Evolutionary conservation across 345 rosid species (phyloP).

Genomic region (Moringa oleifera): DNA sequence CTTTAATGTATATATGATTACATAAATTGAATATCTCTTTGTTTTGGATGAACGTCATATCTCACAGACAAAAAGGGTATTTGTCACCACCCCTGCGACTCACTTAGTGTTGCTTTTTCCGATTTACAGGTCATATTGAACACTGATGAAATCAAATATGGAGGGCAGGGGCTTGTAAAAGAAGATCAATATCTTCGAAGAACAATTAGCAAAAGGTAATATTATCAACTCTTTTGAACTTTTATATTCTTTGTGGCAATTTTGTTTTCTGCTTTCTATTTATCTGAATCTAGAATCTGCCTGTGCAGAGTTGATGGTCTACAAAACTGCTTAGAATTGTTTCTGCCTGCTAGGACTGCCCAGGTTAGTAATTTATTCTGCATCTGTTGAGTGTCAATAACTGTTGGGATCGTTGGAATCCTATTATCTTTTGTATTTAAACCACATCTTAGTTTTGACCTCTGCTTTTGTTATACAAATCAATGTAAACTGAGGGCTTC

Average conservation of each 20-base stretch:
- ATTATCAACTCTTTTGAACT: neutral
- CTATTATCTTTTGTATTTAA: neutral
- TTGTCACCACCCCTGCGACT: neutral
- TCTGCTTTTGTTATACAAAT: too few species aligned
- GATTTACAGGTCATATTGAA: conserved; percentile 58
- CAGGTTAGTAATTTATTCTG: conserved; percentile 50
- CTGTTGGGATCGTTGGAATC: neutral
- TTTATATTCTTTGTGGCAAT: neutral
- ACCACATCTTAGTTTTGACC: neutral
- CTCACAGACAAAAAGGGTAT: neutral
- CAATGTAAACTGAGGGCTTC: too few species aligned
- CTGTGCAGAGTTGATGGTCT: conserved; percentile 68
- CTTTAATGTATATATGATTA: neutral
- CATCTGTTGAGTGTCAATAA: neutral
- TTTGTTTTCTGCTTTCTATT: conserved; percentile 11
- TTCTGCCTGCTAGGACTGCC: conserved; percentile 83
- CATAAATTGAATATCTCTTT: neutral
- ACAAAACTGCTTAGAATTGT: conserved; percentile 66
- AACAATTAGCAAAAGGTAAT: conserved; percentile 60
- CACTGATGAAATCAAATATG: conserved; percentile 75
- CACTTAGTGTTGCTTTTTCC: neutral
- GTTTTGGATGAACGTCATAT: neutral
- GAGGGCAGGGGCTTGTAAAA: conserved; percentile 60
- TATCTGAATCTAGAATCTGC: conserved; percentile 14
- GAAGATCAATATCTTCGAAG: conserved; percentile 63